Base-by-base conservation (phyloP, 164 flowering plant species). In the Stephania japonica region DNA sequence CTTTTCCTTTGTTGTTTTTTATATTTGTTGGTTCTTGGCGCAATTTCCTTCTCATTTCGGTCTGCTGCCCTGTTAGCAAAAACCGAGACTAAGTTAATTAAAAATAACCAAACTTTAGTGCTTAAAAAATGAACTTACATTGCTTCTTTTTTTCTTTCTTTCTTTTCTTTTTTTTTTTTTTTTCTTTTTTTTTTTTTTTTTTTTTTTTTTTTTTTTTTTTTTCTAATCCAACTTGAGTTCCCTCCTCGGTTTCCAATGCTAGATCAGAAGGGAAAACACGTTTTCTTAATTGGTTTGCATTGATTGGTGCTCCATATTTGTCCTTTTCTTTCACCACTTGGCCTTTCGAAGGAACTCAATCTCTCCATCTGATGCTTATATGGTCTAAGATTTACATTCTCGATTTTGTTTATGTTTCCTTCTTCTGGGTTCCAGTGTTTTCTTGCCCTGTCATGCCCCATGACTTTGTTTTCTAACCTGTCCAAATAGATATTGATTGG, bases 221-320 rank as follows among this genome's bases (percentile, higher is more conserved):
- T 59, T n/a, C 64, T n/a, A 59, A 59, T 59, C 64, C 64, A 59
- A 59, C 64, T 59, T 59, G 24, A 19, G 64, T 59, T 21, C 7
- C 19, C 21, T 59, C 64, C 64, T 59, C 64, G 64, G 7, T 59
- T 59, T 10, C 64, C 64, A 59, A 59, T 59, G 64, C 21, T 59
- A 59, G 64, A 59, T 59, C 64, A 59, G 64, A 59, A 59, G n/a
- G 23, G 24, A 59, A 59, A 59, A 59, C 64, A 59, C 64, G 64
- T 59, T 59, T 59, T 59, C 64, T 59, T 5, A 59, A 59, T 59
- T 24, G 64, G 64, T 59, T n/a, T 59, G 64, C 24, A 59, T 59
- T 59, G 64, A 59, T 19, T 59, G n/a, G 64, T 59, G 64, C 64
- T 59, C 64, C 64, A 7, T n/a, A 9, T 59, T 21, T 59, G 64